A percentile compares a stretch with the other conserved stretches of the same genome.
phyloP scores from a whole-genome alignment of 2,329 filamentous ascomycete genomes.

The Lachnellula subtilissima region DNA sequence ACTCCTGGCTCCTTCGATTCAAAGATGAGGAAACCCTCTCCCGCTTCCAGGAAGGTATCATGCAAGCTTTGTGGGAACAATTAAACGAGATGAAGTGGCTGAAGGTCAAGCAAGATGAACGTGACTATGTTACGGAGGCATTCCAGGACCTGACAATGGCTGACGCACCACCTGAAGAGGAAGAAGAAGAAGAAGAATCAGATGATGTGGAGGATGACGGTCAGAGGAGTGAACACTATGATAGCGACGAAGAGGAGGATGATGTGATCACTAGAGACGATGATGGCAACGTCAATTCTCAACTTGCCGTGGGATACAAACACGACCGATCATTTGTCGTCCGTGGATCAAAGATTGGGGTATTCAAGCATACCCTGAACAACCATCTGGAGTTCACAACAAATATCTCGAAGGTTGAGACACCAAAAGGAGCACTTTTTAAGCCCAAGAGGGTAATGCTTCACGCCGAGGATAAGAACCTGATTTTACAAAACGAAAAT shows the following conservation, averaged over 20 bases:
- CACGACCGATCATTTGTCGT: slow-evolving; percentile 97
- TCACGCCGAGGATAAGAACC: slow-evolving; percentile 32
- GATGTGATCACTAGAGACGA: slow-evolving; percentile 62
- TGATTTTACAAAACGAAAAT: slow-evolving; percentile 36
- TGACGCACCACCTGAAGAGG: slow-evolving; percentile 57
- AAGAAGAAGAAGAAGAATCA: slow-evolving; percentile 38
- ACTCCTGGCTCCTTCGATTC: slow-evolving; percentile 93
- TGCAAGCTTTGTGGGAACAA: slow-evolving; percentile 96
- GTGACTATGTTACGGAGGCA: slow-evolving; percentile 90
- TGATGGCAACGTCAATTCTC: slow-evolving; percentile 84
- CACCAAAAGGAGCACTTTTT: slow-evolving; percentile 80
- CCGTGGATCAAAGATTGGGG: slow-evolving; percentile 94
- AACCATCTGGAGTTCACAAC: slow-evolving; percentile 94
- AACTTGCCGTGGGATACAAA: slow-evolving; percentile 93
- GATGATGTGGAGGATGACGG: slow-evolving; percentile 56
- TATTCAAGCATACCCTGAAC: slow-evolving; percentile 93
- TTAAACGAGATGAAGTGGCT: slow-evolving; percentile 91
- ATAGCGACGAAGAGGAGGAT: slow-evolving; percentile 74
- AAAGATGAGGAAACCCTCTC: slow-evolving; percentile 76
- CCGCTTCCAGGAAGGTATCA: slow-evolving; percentile 85
- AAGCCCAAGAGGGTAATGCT: slow-evolving; percentile 66
- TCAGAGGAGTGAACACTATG: slow-evolving; percentile 67
- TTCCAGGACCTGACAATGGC: slow-evolving; percentile 95
- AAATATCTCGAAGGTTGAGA: slow-evolving; percentile 93
- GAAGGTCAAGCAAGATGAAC: slow-evolving; percentile 87